These are phyloP conservation scores for Carex pumila DNA, from an alignment of 176 grass and related monocot genomes.

Conservation along the genomic window DNA sequence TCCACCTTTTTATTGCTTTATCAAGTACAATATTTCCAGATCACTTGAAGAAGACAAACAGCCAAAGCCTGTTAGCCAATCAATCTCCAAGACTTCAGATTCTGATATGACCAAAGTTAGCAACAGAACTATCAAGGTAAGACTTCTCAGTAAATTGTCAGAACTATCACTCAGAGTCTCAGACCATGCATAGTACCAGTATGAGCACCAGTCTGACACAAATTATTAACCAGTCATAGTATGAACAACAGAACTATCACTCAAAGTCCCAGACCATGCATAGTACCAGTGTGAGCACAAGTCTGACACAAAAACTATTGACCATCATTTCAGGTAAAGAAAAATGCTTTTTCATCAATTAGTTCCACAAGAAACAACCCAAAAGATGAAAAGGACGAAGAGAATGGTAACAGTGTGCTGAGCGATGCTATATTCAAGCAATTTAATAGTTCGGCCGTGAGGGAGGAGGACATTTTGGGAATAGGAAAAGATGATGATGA, in stretches of 20 bases:
- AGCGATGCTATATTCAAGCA: slow-evolving; percentile 51
- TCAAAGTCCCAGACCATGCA: neutral
- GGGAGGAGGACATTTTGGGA: slow-evolving; percentile 8
- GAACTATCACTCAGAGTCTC: neutral
- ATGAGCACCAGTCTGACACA: neutral
- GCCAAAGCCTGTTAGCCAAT: neutral
- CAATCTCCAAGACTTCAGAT: slow-evolving; percentile 1
- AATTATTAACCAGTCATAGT: neutral
- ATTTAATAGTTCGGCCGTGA: slow-evolving; percentile 39
- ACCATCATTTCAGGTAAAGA: slow-evolving; percentile 44
- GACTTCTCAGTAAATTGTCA: neutral
- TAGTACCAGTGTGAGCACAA: neutral
- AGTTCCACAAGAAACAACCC: slow-evolving; percentile 25
- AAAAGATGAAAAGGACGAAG: neutral
- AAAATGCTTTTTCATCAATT: slow-evolving; percentile 63
- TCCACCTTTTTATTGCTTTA: neutral
- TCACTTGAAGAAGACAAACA: slow-evolving; percentile 8
- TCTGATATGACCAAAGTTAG: neutral
- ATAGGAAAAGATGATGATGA: slow-evolving; percentile 11
- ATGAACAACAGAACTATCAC: neutral
- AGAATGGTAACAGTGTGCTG: slow-evolving; percentile 17
- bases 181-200: neutral
- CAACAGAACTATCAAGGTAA: slow-evolving; percentile 1
- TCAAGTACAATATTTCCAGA: neutral
- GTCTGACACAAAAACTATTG: neutral